These are phyloP conservation scores for Lodderomyces elongisporus DNA, from an alignment of 1,139 yeast species.

Conservation along the genomic window DNA sequence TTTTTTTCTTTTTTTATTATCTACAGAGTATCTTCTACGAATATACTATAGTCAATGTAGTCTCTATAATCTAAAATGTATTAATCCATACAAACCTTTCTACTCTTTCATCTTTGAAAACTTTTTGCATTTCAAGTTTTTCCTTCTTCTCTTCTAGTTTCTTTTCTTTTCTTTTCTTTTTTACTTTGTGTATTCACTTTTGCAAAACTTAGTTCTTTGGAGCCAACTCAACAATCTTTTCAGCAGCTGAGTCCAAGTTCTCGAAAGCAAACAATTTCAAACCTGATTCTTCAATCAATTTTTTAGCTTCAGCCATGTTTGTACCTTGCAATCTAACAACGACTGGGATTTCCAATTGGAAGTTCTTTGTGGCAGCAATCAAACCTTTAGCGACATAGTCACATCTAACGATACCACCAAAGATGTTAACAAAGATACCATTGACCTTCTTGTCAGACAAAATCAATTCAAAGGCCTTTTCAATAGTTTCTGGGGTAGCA, in stretches of 20 bases:
- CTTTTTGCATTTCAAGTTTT: too few species aligned
- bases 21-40: too few species aligned
- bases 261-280: conserved; percentile 87
- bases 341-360: conserved; percentile 88
- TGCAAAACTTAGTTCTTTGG: conserved; percentile 19
- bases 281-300: conserved; percentile 83
- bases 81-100: too few species aligned
- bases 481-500: conserved; percentile 97
- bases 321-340: conserved; percentile 99
- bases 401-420: conserved; percentile 99
- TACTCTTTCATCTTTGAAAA: too few species aligned
- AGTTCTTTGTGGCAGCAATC: conserved; percentile 93
- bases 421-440: conserved; percentile 96
- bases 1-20: too few species aligned
- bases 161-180: too few species aligned
- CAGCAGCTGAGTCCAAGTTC: conserved; percentile 96
- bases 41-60: too few species aligned
- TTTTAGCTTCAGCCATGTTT: conserved; percentile 83
- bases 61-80: too few species aligned
- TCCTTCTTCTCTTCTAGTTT: too few species aligned
- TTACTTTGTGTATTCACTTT: too few species aligned
- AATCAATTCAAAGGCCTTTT: conserved; percentile 92
- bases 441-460: conserved; percentile 84
- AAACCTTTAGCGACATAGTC: conserved; percentile 98
- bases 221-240: conserved; percentile 78